A percentile compares a stretch with the other conserved stretches of the same genome.
Conservation (phyloP, 2,329 filamentous ascomycete genomes). For the Diaporthe citriasiana region DNA sequence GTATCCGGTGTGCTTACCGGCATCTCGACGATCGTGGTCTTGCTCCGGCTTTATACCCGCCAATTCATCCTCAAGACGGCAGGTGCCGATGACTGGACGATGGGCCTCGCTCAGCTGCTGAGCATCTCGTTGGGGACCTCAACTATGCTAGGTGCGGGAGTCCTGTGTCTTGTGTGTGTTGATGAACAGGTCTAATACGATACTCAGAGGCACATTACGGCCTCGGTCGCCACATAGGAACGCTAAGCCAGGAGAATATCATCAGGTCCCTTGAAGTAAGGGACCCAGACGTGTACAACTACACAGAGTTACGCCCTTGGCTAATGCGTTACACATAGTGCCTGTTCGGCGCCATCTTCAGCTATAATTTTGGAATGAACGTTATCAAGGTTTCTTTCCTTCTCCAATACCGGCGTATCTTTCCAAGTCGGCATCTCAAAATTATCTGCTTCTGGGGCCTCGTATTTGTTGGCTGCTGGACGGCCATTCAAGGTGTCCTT, state of each 20-base stretch:
- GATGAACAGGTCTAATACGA: neutral
- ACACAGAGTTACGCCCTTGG: too few relatives aligned
- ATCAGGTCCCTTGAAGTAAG: neutral
- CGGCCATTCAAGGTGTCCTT: conserved; percentile 46
- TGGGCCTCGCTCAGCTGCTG: conserved; percentile 46
- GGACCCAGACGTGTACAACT: neutral
- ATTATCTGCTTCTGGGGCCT: conserved; percentile 48
- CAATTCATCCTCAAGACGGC: conserved; percentile 44
- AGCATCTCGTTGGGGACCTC: conserved; percentile 42
- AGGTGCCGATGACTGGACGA: conserved; percentile 50
- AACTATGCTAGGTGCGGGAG: conserved; percentile 31
- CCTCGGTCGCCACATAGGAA: conserved; percentile 47
- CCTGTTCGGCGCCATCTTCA: conserved; percentile 47
- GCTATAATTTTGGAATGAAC: conserved; percentile 52
- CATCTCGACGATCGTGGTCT: conserved; percentile 19
- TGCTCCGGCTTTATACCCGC: conserved; percentile 26
- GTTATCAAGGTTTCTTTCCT: conserved; percentile 52
- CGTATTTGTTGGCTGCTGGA: conserved; percentile 48
- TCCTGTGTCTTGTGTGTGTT: neutral
- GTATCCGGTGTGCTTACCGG: conserved; percentile 1
- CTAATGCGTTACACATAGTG: conserved; percentile 43
- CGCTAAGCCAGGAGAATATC: conserved; percentile 37
- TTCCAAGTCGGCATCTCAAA: conserved; percentile 45
- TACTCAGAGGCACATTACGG: conserved; percentile 47
- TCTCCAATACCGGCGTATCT: conserved; percentile 53